Percentiles rank a stretch among this genome's conserved stretches.
Conservation (phyloP, 352 stramenopile genomes). For the Peronospora belbahrii region DNA sequence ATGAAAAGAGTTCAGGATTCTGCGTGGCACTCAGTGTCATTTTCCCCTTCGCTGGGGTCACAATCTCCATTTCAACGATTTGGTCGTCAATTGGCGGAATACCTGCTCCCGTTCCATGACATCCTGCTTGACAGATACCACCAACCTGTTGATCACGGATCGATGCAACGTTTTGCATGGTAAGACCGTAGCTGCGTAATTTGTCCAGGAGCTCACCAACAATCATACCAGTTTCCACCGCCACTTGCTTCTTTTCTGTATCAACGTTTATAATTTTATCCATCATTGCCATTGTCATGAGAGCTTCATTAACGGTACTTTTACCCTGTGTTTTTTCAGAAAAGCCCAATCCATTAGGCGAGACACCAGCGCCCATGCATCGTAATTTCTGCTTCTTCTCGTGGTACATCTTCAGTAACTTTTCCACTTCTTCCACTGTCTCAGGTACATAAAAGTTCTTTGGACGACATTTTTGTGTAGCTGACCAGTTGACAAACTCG, state of each 20-base stretch:
- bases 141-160: conserved; percentile 98
- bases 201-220: conserved; percentile 74
- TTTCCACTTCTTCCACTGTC: conserved; percentile 60
- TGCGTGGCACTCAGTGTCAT: conserved; percentile 81
- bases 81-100: conserved; percentile 97
- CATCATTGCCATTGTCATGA: conserved; percentile 91
- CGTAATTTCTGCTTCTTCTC: conserved; percentile 76
- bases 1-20: conserved; percentile 83
- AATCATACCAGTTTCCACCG: conserved; percentile 78
- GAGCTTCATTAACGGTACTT: conserved; percentile 38
- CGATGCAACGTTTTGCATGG: conserved; percentile 96
- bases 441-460: conserved; percentile 62
- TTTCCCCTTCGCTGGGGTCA: conserved; percentile 89
- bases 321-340: conserved; percentile 25
- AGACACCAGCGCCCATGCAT: conserved; percentile 93
- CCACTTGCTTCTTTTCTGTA: conserved; percentile 86
- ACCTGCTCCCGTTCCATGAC: conserved; percentile 92
- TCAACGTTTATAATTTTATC: conserved; percentile 90
- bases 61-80: conserved; percentile 92
- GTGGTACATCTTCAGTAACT: conserved; percentile 51
- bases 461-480: conserved; percentile 65
- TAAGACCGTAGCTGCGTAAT: conserved; percentile 82
- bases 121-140: conserved; percentile 92
- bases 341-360: conserved; percentile 95
- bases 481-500: conserved; percentile 79